Evolutionary conservation across 2,329 filamentous ascomycete genomes (phyloP).

Genomic region (Septoria petroselini): DNA sequence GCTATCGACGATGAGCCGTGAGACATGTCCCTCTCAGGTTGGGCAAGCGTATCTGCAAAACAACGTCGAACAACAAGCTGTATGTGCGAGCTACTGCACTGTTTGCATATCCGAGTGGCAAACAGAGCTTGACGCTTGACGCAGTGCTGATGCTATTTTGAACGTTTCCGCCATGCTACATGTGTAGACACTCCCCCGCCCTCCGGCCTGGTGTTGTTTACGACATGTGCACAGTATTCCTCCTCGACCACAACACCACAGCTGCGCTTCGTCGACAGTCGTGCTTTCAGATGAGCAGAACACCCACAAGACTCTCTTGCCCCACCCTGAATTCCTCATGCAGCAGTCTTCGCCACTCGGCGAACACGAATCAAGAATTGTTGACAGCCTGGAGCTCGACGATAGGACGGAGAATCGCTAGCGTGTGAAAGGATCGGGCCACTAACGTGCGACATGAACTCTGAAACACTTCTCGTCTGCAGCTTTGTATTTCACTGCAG

Average conservation of each 20-base stretch:
- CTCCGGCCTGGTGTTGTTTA: no score
- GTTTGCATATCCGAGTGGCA: conserved; percentile 14
- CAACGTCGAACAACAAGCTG: neutral
- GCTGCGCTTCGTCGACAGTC: no score
- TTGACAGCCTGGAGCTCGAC: conserved; percentile 3
- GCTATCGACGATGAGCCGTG: conserved; percentile 7
- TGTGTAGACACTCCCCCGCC: no score
- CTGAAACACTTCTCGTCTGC: conserved; percentile 11
- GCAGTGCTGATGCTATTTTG: conserved; percentile 14
- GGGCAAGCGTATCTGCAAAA: conserved; percentile 11
- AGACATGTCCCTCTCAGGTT: neutral
- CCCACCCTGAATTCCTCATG: no score
- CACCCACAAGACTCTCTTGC: no score
- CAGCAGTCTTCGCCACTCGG: no score
- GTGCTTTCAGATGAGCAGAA: no score
- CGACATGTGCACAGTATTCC: no score
- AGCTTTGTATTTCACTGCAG: no score
- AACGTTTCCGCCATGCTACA: neutral
- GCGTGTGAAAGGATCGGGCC: conserved; percentile 12
- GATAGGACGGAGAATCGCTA: conserved; percentile 12
- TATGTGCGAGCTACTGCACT: conserved; percentile 1
- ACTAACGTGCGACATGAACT: conserved; percentile 16
- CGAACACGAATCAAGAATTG: conserved; percentile 3
- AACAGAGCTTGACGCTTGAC: conserved; percentile 5
- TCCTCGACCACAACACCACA: no score